These are phyloP conservation scores for Quercus agrifolia DNA, from an alignment of 306 rosid species.

Conservation along the genomic window DNA sequence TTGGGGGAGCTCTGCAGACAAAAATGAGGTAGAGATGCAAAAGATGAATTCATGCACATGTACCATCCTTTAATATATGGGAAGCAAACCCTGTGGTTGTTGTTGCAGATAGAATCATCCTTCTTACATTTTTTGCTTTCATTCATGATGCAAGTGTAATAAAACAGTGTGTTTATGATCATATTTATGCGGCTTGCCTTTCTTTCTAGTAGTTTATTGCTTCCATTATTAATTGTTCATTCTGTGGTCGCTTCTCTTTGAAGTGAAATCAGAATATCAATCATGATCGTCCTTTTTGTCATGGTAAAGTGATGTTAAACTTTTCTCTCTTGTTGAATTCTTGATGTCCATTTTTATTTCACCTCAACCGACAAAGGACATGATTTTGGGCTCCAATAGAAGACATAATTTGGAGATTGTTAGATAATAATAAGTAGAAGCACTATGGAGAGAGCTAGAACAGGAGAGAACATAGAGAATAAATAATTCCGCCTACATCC, in stretches of 20 bases:
- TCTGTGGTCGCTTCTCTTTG: neutral
- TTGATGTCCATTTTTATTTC: too few relatives aligned
- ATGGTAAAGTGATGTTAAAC: neutral
- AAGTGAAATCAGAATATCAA: neutral
- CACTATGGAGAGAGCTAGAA: too few relatives aligned
- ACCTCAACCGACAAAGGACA: too few relatives aligned
- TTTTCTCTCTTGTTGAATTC: too few relatives aligned
- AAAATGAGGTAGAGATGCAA: conserved; percentile 36
- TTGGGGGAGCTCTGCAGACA: conserved; percentile 34
- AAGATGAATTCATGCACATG: conserved; percentile 60
- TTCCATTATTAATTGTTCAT: neutral
- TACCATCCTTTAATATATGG: conserved; percentile 49
- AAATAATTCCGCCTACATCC: too few relatives aligned
- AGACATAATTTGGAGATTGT: too few relatives aligned
- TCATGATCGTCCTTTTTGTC: neutral
- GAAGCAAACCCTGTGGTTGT: conserved; percentile 23
- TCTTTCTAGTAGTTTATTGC: neutral
- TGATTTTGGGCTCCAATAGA: too few relatives aligned
- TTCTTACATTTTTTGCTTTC: conserved; percentile 5
- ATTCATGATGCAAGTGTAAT: conserved; percentile 23
- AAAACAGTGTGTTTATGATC: neutral
- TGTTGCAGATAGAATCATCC: conserved; percentile 18
- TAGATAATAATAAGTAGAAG: too few relatives aligned
- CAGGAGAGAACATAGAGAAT: too few relatives aligned
- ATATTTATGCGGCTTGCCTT: neutral